A percentile compares a stretch with the other conserved stretches of the same genome.
phyloP scores from a whole-genome alignment of 2,329 filamentous ascomycete genomes.

The Dothistroma pini region DNA sequence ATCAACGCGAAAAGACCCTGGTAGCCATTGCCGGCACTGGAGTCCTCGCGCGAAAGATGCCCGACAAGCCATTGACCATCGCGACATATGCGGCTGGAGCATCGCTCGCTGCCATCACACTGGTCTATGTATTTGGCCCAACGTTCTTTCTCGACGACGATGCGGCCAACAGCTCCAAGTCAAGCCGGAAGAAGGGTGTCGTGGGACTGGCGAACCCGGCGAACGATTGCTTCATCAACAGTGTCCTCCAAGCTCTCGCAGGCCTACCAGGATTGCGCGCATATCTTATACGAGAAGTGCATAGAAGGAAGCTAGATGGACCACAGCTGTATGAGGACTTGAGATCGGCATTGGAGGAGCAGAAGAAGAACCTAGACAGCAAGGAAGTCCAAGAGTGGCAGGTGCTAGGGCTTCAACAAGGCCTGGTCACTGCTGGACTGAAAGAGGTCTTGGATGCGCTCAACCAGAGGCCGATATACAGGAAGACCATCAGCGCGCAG shows the following conservation, averaged over 20 bases:
- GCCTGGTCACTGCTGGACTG: conserved; percentile 77
- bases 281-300: conserved; percentile 88
- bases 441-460: conserved; percentile 90
- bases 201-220: conserved; percentile 87
- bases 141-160: conserved; percentile 92
- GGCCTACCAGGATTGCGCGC: conserved; percentile 83
- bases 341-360: conserved; percentile 50
- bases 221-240: conserved; percentile 85
- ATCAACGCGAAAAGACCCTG: conserved; percentile 27
- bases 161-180: conserved; percentile 53
- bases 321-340: conserved; percentile 68
- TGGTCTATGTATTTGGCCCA: conserved; percentile 97
- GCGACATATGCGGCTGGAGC: conserved; percentile 94
- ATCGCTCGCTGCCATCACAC: conserved; percentile 86
- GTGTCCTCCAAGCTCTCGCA: conserved; percentile 86
- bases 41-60: conserved; percentile 52
- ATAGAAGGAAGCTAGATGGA: conserved; percentile 77
- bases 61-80: conserved; percentile 75
- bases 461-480: conserved; percentile 90
- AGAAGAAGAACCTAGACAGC: conserved; percentile 51
- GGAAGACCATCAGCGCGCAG: conserved; percentile 87
- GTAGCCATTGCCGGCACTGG: conserved; percentile 31
- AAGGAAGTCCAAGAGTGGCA: conserved; percentile 43
- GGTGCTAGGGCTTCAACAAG: conserved; percentile 65
- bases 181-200: conserved; percentile 73